A percentile compares a stretch with the other conserved stretches of the same genome.
Evolutionary conservation across 2,329 filamentous ascomycete species (phyloP).

Genomic region (Talaromyces verruculosus): DNA sequence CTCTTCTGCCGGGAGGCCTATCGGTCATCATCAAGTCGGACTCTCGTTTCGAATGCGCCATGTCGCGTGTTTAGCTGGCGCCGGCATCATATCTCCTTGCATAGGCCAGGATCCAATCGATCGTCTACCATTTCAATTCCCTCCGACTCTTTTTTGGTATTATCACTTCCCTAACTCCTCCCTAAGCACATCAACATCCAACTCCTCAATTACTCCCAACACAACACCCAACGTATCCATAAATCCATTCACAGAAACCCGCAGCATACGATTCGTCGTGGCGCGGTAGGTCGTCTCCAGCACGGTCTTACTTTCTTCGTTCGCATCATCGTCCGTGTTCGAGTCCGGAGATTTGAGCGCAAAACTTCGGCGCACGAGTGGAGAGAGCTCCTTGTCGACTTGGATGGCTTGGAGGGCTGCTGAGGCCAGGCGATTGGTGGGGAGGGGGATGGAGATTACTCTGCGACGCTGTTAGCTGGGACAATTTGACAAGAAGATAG

Average conservation of each 20-base stretch:
- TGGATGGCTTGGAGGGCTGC: conserved; percentile 72
- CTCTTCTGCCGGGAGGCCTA: not conserved
- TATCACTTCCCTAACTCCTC: conserved; percentile 25
- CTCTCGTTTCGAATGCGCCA: not conserved
- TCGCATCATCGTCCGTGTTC: conserved; percentile 25
- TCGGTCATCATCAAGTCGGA: not conserved
- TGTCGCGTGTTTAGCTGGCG: not conserved
- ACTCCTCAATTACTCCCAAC: conserved; percentile 82
- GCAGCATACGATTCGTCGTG: conserved; percentile 92
- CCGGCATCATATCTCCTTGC: not conserved
- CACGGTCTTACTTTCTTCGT: conserved; percentile 49
- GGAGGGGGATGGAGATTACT: conserved; percentile 76
- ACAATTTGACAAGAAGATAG: not conserved
- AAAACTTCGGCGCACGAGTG: conserved; percentile 73
- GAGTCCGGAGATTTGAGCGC: conserved; percentile 47
- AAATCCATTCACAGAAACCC: conserved; percentile 93
- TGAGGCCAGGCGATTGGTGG: conserved; percentile 72
- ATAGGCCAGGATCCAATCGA: not conserved
- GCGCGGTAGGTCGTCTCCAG: conserved; percentile 77
- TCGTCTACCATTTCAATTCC: not conserved
- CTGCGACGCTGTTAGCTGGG: conserved; percentile 46
- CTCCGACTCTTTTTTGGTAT: not conserved
- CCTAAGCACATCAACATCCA: conserved; percentile 79
- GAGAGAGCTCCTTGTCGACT: conserved; percentile 87
- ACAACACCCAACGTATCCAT: conserved; percentile 87